Base-by-base conservation (phyloP, 768 basidiomycete genomes). In the Serendipita vermifera region DNA sequence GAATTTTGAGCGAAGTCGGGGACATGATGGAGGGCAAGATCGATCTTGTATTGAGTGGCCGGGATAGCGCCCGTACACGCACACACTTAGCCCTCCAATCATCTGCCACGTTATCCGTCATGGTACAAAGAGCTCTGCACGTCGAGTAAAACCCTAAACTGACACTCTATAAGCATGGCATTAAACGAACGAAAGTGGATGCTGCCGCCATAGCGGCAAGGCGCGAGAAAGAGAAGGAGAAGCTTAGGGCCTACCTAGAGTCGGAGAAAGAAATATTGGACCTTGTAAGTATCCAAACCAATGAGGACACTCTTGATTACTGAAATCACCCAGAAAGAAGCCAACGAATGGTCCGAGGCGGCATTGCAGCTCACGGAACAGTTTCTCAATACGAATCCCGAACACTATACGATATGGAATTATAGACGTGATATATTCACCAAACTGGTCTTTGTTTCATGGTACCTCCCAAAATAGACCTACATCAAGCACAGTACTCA, bases 401-500 rank as follows among this genome's bases (percentile, higher is more conserved):
- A 99, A 69, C 91, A 91, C 65, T 96, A 96, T 68, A 93, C 94
- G 1, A 72, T 87, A 33, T 98, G 96, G 96, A 94, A 96, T 69
- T 93, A 91, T 69, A 77, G 96, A 41, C 75, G 94, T 31, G 75
- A 79, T 55, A 91, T 96, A 59, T 69, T 94, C 17, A 65, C 82
- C 36, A 71, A 79, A 22, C 85, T 85, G 2, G 67, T 87, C 40
- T 91, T 94, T 61, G 76, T 77, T 7, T 64, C 68, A 11, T 79
- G 78, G 90, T 89, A 57, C 48, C 33, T 27, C 13, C 5, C n/a
- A 33, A 5, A 36, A 29, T 31, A 11, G 3, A 7, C 27, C 7
- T 24, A 32, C 38, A 24, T n/a, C 14, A 54, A 32, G 13, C 15
- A 38, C 32, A 17, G 29, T 15, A 35, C 24, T 53, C 26, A 54